Base-by-base conservation (phyloP, 176 grass and related monocot species). In the Bonia amplexicaulis region DNA sequence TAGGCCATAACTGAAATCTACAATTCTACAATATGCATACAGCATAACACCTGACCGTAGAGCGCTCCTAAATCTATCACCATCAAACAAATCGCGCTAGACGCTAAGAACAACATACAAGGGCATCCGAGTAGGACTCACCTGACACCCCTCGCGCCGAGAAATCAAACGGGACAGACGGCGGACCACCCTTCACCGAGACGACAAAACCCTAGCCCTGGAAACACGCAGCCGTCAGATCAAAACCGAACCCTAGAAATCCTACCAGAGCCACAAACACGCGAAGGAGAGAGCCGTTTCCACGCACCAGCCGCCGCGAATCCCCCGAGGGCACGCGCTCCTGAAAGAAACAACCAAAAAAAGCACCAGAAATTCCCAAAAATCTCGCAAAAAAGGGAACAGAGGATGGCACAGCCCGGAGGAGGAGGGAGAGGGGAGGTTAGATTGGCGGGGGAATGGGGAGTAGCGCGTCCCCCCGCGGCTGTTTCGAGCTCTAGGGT, bases 281-380 rank as follows among this genome's bases (percentile, higher is more conserved):
- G 22, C 26, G 49, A 9, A 11, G 26, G 20, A 25, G 12, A 5
- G 16, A 40, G 31, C 65, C 5, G 29, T 52, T 27, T 81, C 62
- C 51, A 85, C 88, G 33, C 71, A 90, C 88, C 88, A 46, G 83
- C 29, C 70, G 53, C 83, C 76, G 64, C 64, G 54, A 82, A 77
- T 86, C 88, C 69, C 81, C 83, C 77, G 10, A 70, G 42, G 16
- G 6, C 33, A 19, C 62, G 47, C 52, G n/a, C 53, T 76, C 82
- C 82, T 86, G 83, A 86, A 90, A 90, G 3, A 86, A 85, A 86
- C 53, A 81, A 80, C 31, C 39, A 81, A 44, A 85, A 65, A 80
- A 54, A 70, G 59, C 64, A 85, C 68, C 76, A 65, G 75, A 59
- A 58, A 66, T 40, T 25, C 47, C 75, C 67, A 80, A 80, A 77